phyloP scores from a whole-genome alignment of 768 basidiomycete species.

The Boletus sp. region DNA sequence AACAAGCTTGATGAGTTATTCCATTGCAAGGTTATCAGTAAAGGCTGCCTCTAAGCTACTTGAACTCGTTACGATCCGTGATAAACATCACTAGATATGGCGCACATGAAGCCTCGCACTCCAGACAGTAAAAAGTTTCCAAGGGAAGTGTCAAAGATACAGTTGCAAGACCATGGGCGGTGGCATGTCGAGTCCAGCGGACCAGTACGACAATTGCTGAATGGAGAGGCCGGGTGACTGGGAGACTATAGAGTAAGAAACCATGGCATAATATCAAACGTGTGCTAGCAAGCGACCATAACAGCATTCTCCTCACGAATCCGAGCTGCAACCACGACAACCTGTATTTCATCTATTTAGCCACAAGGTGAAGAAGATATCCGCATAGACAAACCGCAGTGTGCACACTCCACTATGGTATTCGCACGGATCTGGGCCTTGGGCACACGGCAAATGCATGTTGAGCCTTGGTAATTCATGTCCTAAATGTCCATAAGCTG shows the following conservation, averaged over 20 bases:
- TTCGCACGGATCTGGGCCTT: constrained; percentile 89
- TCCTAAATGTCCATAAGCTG: constrained; percentile 50
- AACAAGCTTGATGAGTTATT: not conserved
- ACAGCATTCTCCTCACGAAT: constrained; percentile 47
- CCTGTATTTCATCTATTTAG: constrained; percentile 44
- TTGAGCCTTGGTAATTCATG: constrained; percentile 99
- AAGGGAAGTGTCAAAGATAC: not conserved
- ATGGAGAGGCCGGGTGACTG: not conserved
- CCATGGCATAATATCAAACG: not conserved
- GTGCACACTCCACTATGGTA: constrained; percentile 92
- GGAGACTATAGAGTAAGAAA: not conserved
- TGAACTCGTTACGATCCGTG: not conserved
- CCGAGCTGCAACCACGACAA: constrained; percentile 88
- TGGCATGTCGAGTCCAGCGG: not conserved
- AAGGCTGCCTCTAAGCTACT: not conserved
- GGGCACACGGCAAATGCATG: constrained; percentile 96
- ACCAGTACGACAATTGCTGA: not conserved
- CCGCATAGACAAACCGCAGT: constrained; percentile 72
- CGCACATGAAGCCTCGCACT: constrained; percentile 1
- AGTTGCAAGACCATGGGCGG: not conserved
- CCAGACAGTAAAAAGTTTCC: not conserved
- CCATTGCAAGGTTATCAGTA: not conserved
- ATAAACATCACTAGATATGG: not conserved
- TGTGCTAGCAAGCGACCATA: not conserved
- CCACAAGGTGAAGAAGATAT: not conserved